Conservation (phyloP, 345 rosid genomes). For the Citropsis articulata region DNA sequence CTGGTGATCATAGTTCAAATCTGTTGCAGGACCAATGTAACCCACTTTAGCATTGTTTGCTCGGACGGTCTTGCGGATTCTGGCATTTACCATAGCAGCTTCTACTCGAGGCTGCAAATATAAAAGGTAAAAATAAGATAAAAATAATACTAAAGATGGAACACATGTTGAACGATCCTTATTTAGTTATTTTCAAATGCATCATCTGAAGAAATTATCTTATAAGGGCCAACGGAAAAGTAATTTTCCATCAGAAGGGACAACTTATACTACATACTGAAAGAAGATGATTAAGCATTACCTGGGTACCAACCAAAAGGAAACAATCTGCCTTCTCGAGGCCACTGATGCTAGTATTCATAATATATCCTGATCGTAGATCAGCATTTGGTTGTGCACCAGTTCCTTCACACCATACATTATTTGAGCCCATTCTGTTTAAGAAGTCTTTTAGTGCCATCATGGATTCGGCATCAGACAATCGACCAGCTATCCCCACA, state of each 20-base stretch:
- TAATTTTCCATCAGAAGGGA: background rate
- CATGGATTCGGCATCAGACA: slow-evolving; percentile 99
- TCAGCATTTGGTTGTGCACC: slow-evolving; percentile 78
- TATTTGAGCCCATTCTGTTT: slow-evolving; percentile 92
- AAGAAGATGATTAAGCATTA: slow-evolving; percentile 22
- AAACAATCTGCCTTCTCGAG: slow-evolving; percentile 93
- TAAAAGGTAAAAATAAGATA: slow-evolving; percentile 14
- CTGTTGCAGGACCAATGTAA: slow-evolving; percentile 75
- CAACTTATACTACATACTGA: background rate
- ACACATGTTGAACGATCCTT: background rate
- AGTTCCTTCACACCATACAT: slow-evolving; percentile 93
- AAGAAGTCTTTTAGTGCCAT: slow-evolving; percentile 92
- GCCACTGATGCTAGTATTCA: slow-evolving; percentile 85
- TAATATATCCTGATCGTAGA: slow-evolving; percentile 80
- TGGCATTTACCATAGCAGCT: slow-evolving; percentile 98
- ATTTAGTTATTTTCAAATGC: background rate
- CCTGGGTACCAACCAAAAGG: slow-evolving; percentile 97
- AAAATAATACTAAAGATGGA: background rate
- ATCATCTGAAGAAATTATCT: background rate
- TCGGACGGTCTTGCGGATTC: slow-evolving; percentile 86
- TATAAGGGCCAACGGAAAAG: background rate
- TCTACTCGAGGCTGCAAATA: slow-evolving; percentile 86
- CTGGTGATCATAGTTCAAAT: slow-evolving; percentile 74
- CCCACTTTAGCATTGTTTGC: slow-evolving; percentile 86
- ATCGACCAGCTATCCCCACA: slow-evolving; percentile 86